phyloP scores from a whole-genome alignment of 2,329 filamentous ascomycete species.

The Penicillium brevicompactum region DNA sequence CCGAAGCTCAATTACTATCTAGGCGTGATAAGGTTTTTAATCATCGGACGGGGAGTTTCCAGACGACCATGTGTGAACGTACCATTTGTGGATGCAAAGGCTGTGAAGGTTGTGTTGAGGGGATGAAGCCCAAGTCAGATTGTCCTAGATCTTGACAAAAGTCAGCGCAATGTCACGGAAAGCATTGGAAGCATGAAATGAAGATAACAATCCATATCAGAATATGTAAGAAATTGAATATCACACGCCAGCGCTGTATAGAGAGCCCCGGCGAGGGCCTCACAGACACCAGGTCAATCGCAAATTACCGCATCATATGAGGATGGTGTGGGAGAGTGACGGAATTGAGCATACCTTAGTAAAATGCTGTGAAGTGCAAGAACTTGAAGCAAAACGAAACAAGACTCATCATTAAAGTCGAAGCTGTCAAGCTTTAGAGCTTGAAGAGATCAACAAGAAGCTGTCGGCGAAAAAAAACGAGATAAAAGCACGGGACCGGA shows the following conservation, averaged over 20 bases:
- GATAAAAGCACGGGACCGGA: constrained; percentile 27
- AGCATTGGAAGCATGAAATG: constrained; percentile 6
- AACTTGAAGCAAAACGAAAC: not conserved
- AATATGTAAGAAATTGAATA: constrained; percentile 99
- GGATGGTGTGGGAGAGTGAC: constrained; percentile 13
- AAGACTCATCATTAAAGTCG: constrained; percentile 9
- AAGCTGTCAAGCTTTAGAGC: constrained; percentile 9
- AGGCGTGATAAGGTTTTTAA: constrained; percentile 63
- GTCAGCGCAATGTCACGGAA: constrained; percentile 24
- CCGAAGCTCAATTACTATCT: constrained; percentile 69
- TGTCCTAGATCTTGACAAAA: constrained; percentile 22
- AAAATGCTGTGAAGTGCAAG: not conserved
- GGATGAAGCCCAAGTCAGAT: not conserved
- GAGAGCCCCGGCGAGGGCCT: constrained; percentile 87
- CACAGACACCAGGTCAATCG: constrained; percentile 87
- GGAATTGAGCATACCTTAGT: constrained; percentile 26
- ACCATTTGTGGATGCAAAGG: constrained; percentile 19
- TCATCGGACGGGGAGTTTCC: constrained; percentile 57
- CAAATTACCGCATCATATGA: constrained; percentile 96
- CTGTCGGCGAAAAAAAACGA: constrained; percentile 19
- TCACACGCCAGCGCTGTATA: constrained; percentile 77
- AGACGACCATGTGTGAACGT: constrained; percentile 18
- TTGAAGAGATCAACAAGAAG: constrained; percentile 8
- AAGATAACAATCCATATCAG: constrained; percentile 60
- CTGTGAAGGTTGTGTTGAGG: not conserved